phyloP scores from a whole-genome alignment of 1,139 yeast genomes.

The Casaregolazyma lundiana region DNA sequence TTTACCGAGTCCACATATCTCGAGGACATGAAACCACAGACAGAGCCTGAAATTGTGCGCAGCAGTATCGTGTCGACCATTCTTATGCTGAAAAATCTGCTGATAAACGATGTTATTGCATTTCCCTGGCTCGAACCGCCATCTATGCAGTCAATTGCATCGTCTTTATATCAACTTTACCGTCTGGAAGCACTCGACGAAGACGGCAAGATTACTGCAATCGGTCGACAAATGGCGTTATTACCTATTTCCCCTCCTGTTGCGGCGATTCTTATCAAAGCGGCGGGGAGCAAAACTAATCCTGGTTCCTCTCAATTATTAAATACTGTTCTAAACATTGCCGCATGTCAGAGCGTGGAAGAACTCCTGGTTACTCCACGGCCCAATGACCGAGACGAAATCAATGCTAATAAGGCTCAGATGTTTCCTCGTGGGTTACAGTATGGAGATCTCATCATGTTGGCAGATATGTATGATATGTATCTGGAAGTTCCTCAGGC shows the following conservation, averaged over 20 bases:
- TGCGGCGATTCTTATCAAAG: conserved; percentile 78
- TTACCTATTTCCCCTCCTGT: conserved; percentile 88
- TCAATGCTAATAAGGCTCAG: conserved; percentile 44
- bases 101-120: conserved; percentile 73
- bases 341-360: conserved; percentile 89
- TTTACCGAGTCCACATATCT: conserved; percentile 69
- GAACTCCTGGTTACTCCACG: conserved; percentile 76
- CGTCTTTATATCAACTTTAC: conserved; percentile 75
- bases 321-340: conserved; percentile 74
- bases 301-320: conserved; percentile 37
- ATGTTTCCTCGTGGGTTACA: conserved; percentile 64
- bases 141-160: conserved; percentile 65
- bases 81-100: conserved; percentile 73
- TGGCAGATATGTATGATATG: conserved; percentile 70
- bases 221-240: conserved; percentile 82
- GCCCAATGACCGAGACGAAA: conserved; percentile 77
- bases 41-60: conserved; percentile 89
- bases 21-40: conserved; percentile 59
- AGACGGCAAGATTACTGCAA: conserved; percentile 63
- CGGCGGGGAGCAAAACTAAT: conserved; percentile 45
- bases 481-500: conserved; percentile 42
- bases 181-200: conserved; percentile 76
- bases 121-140: conserved; percentile 97
- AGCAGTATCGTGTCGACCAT: conserved; percentile 83
- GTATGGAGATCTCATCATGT: conserved; percentile 78